phyloP scores from a whole-genome alignment of 768 basidiomycete genomes.

The Collybiopsis luxurians region DNA sequence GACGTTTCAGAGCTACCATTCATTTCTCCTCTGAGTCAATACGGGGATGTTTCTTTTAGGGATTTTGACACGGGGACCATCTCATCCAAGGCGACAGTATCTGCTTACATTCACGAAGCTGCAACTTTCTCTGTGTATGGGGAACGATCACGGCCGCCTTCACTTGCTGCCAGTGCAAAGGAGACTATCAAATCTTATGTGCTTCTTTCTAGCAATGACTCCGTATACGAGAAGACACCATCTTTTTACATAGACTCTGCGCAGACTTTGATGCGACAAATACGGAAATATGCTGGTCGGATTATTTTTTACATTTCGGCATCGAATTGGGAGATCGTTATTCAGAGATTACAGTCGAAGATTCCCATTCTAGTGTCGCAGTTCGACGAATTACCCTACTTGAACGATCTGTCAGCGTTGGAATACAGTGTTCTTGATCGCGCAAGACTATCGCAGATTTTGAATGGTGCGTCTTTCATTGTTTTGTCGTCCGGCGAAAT shows the following conservation, averaged over 20 bases:
- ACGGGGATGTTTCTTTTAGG: slow-evolving; percentile 62
- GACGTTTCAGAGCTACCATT: slow-evolving; percentile 50
- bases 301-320: slow-evolving; percentile 89
- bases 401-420: slow-evolving; percentile 74
- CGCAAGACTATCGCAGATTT: slow-evolving; percentile 60
- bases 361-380: slow-evolving; percentile 63
- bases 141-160: slow-evolving; percentile 41
- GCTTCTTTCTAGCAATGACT: slow-evolving; percentile 34
- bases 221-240: slow-evolving; percentile 60
- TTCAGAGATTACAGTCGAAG: slow-evolving; percentile 64
- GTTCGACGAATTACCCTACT: slow-evolving; percentile 40
- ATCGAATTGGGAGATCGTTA: slow-evolving; percentile 82
- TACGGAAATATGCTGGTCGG: slow-evolving; percentile 71
- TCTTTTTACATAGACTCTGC: slow-evolving; percentile 55
- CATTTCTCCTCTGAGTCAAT: slow-evolving; percentile 58
- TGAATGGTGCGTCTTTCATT: slow-evolving; percentile 52
- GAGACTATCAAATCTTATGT: slow-evolving; percentile 38
- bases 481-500: slow-evolving; percentile 3
- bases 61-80: slow-evolving; percentile 53
- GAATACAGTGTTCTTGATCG: slow-evolving; percentile 75
- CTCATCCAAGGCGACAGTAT: slow-evolving; percentile 15
- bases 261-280: slow-evolving; percentile 54
- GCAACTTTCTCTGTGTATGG: slow-evolving; percentile 9
- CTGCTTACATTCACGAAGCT: slow-evolving; percentile 8
- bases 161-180: slow-evolving; percentile 22